These are phyloP conservation scores for Quercus bicolor DNA, from an alignment of 306 rosid genomes.

Conservation along the genomic window DNA sequence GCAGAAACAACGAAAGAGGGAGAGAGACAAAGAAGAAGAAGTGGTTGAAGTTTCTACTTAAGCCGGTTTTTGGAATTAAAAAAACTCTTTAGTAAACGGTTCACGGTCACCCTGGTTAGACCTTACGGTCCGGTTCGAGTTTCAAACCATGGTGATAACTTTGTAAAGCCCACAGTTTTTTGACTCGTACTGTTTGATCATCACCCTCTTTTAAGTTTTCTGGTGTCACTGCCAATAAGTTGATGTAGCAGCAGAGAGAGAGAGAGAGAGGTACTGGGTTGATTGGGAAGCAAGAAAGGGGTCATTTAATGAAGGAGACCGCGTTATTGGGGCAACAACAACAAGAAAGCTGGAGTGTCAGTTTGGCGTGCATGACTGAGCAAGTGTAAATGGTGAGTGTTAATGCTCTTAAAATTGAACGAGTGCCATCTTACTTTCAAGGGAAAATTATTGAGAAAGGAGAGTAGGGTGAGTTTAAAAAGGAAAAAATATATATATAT, in stretches of 20 bases:
- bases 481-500: neutral
- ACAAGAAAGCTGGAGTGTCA: slow-evolving; percentile 58
- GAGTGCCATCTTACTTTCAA: slow-evolving; percentile 29
- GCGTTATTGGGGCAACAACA: slow-evolving; percentile 21
- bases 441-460: slow-evolving; percentile 10
- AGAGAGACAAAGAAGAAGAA: no score
- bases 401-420: slow-evolving; percentile 41
- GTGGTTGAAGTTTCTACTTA: no score
- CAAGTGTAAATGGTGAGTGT: slow-evolving; percentile 32
- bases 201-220: slow-evolving; percentile 23
- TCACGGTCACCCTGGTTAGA: no score
- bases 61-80: no score
- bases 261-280: slow-evolving; percentile 3
- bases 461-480: slow-evolving; percentile 9
- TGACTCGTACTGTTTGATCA: slow-evolving; percentile 20
- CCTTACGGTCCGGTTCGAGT: no score
- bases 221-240: slow-evolving; percentile 16
- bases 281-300: slow-evolving; percentile 33
- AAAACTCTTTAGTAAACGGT: no score
- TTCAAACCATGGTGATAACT: no score
- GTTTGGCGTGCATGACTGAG: slow-evolving; percentile 72
- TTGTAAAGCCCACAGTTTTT: neutral
- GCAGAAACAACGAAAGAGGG: no score
- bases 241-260: slow-evolving; percentile 19
- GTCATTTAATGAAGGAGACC: slow-evolving; percentile 37